A percentile compares a stretch with the other conserved stretches of the same genome.
Evolutionary conservation across 352 stramenopile species (phyloP).

Genomic region (Peronosclerospora sorghi): DNA sequence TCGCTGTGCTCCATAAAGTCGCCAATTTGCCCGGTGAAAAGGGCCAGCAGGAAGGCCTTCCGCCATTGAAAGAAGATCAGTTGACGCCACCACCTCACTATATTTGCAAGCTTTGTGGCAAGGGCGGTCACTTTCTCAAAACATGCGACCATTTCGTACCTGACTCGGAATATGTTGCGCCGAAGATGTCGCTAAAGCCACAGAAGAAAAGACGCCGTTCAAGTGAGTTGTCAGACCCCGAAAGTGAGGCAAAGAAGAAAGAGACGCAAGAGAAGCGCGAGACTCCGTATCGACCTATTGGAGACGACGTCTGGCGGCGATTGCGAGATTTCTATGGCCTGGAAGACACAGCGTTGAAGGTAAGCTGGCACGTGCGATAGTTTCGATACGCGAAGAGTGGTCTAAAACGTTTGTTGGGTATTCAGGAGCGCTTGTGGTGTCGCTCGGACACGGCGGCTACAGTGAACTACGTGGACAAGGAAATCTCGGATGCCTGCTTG

Average conservation of each 20-base stretch:
- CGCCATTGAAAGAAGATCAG: slow-evolving; percentile 34
- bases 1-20: slow-evolving; percentile 90
- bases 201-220: slow-evolving; percentile 36
- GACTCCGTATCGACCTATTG: slow-evolving; percentile 56
- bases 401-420: not conserved
- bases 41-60: slow-evolving; percentile 38
- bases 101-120: slow-evolving; percentile 63
- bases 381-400: not conserved
- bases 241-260: slow-evolving; percentile 9
- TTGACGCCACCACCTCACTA: slow-evolving; percentile 43
- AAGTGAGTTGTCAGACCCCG: slow-evolving; percentile 3
- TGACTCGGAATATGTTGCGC: slow-evolving; percentile 26
- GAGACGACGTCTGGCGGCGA: slow-evolving; percentile 46
- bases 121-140: slow-evolving; percentile 68
- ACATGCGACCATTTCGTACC: slow-evolving; percentile 49
- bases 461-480: slow-evolving; percentile 72
- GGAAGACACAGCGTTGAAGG: slow-evolving; percentile 34
- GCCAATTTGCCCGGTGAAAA: slow-evolving; percentile 35
- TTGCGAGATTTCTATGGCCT: slow-evolving; percentile 62
- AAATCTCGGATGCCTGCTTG: slow-evolving; percentile 50
- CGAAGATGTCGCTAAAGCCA: slow-evolving; percentile 17
- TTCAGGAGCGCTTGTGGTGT: slow-evolving; percentile 50
- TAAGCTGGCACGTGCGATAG: slow-evolving; percentile 3
- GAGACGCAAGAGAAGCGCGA: slow-evolving; percentile 40
- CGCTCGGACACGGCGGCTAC: slow-evolving; percentile 62